A percentile compares a stretch with the other conserved stretches of the same genome.
Conservation (phyloP, 768 basidiomycete genomes). For the Stropharia rugosoannulata region DNA sequence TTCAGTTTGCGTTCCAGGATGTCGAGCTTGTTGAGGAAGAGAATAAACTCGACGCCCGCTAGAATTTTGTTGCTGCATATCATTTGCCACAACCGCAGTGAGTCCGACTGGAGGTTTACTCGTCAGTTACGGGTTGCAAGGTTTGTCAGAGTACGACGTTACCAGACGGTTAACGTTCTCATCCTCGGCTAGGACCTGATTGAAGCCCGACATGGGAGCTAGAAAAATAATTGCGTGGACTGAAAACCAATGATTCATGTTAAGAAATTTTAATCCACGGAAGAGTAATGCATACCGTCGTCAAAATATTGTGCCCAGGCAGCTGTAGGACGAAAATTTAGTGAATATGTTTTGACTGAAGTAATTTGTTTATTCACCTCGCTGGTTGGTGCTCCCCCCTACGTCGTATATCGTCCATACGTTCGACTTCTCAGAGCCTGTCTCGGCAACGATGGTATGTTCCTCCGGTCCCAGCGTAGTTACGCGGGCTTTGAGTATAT, state of each 20-base stretch:
- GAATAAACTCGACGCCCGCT: slow-evolving; percentile 49
- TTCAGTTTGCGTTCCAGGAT: slow-evolving; percentile 54
- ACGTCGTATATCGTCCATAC: slow-evolving; percentile 70
- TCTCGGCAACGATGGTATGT: slow-evolving; percentile 53
- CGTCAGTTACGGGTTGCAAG: neutral
- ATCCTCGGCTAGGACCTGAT: slow-evolving; percentile 63
- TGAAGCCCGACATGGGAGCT: slow-evolving; percentile 64
- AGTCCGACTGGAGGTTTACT: slow-evolving; percentile 43
- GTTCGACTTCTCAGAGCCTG: slow-evolving; percentile 30
- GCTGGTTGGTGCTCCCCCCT: slow-evolving; percentile 56
- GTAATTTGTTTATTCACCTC: slow-evolving; percentile 36
- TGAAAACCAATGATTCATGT: slow-evolving; percentile 14
- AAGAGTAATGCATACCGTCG: slow-evolving; percentile 41
- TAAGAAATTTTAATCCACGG: neutral
- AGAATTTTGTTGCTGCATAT: slow-evolving; percentile 61
- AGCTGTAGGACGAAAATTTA: slow-evolving; percentile 30
- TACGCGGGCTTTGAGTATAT: slow-evolving; percentile 64
- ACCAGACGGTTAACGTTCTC: slow-evolving; percentile 59
- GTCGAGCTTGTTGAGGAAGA: slow-evolving; percentile 66
- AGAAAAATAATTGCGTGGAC: slow-evolving; percentile 69
- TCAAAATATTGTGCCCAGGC: slow-evolving; percentile 74
- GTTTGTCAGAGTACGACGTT: neutral
- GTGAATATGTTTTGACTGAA: neutral
- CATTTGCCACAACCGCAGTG: slow-evolving; percentile 56
- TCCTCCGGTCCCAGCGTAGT: slow-evolving; percentile 67